These are phyloP conservation scores for Xylaria sp. DNA, from an alignment of 2,329 filamentous ascomycete species.

Conservation along the genomic window DNA sequence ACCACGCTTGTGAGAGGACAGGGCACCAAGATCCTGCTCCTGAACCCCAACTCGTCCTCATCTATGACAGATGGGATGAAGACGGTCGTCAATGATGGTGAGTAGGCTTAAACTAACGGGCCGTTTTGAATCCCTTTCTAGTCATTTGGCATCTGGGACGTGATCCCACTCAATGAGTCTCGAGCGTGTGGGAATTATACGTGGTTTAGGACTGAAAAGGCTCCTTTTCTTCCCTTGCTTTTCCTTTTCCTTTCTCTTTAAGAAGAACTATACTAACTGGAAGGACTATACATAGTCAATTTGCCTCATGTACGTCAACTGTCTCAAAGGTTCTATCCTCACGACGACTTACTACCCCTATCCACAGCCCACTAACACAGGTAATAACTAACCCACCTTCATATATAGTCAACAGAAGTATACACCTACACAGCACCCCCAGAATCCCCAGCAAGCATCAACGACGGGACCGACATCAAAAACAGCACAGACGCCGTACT, in stretches of 20 bases:
- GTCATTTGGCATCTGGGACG: neutral
- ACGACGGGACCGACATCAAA: slow-evolving; percentile 75
- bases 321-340: no score
- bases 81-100: slow-evolving; percentile 54
- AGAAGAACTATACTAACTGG: neutral
- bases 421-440: slow-evolving; percentile 73
- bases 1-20: slow-evolving; percentile 45
- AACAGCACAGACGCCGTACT: slow-evolving; percentile 71
- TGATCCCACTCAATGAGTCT: neutral
- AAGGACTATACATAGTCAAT: slow-evolving; percentile 42
- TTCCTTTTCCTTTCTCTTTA: neutral
- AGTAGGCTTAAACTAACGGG: neutral
- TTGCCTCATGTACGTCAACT: slow-evolving; percentile 50
- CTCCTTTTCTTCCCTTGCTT: no score
- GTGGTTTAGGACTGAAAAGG: neutral
- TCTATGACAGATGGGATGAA: slow-evolving; percentile 76
- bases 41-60: slow-evolving; percentile 82
- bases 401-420: slow-evolving; percentile 58
- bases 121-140: neutral
- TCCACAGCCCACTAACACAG: neutral
- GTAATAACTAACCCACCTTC: neutral
- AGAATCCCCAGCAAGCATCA: slow-evolving; percentile 76
- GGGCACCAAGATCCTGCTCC: slow-evolving; percentile 68
- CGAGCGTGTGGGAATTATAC: neutral
- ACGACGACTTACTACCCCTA: no score